phyloP scores from a whole-genome alignment of 1,139 yeast species.

The Blastobotrys malaysiensis region DNA sequence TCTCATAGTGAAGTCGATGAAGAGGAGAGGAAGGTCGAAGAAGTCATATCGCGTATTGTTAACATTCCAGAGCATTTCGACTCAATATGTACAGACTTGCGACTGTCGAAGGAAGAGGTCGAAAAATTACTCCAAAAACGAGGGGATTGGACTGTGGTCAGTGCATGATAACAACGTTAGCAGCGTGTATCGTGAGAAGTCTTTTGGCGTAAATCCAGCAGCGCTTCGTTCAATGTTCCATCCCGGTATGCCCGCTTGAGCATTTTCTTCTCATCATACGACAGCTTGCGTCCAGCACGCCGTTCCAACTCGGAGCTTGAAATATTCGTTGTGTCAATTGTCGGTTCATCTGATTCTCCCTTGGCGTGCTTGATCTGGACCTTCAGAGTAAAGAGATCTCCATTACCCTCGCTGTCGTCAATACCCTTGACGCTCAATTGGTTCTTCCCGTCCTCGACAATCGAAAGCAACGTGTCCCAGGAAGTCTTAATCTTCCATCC shows the following conservation, averaged over 20 bases:
- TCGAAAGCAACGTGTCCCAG: conserved; percentile 18
- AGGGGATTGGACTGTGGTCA: conserved; percentile 30
- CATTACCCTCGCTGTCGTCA: conserved; percentile 9
- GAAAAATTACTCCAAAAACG: conserved; percentile 22
- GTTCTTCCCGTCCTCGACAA: conserved; percentile 6
- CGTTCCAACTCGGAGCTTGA: conserved; percentile 27
- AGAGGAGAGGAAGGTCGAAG: conserved; percentile 34
- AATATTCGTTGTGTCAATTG: conserved; percentile 19
- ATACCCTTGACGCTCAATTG: conserved; percentile 5
- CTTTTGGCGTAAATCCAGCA: conserved; percentile 37
- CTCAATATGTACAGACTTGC: conserved; percentile 65
- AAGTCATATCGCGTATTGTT: conserved; percentile 43
- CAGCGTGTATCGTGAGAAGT: conserved; percentile 36
- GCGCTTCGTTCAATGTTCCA: conserved; percentile 40
- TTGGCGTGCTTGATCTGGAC: conserved; percentile 21
- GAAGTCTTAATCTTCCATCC: conserved; percentile 22
- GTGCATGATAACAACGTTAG: conserved; percentile 20
- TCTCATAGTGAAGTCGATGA: background rate
- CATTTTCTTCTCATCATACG: conserved; percentile 25
- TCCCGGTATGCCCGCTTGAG: conserved; percentile 34
- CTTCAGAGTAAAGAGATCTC: conserved; percentile 8
- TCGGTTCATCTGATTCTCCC: conserved; percentile 18
- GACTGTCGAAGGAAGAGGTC: conserved; percentile 51
- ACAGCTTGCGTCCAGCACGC: conserved; percentile 33
- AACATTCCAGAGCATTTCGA: conserved; percentile 62